Percentiles rank a stretch among this genome's conserved stretches.
Evolutionary conservation across 192 early-diverging fungal species (phyloP).

Genomic region (Coemansia sp.): DNA sequence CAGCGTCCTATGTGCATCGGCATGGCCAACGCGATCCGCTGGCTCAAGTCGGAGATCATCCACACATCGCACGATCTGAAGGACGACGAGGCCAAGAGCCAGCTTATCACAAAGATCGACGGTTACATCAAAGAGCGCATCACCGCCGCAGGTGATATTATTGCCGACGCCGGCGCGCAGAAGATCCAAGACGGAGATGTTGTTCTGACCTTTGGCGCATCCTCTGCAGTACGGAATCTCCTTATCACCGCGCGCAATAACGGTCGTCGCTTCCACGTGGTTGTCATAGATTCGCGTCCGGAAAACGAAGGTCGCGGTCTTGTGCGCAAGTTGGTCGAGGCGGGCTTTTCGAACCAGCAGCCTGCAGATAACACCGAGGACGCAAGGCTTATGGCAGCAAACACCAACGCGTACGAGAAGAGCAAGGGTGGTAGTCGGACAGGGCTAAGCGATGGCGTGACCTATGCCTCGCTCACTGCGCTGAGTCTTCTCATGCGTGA

Average conservation of each 20-base stretch:
- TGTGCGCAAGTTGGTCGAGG: conserved; percentile 36
- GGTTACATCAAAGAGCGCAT: conserved; percentile 93
- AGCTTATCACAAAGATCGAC: conserved; percentile 72
- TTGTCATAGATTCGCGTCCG: conserved; percentile 88
- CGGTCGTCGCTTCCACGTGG: conserved; percentile 83
- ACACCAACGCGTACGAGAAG: conserved; percentile 6
- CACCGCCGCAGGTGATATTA: conserved; percentile 72
- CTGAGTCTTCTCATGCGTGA: conserved; percentile 75
- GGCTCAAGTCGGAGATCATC: conserved; percentile 83
- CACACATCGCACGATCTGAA: conserved; percentile 73
- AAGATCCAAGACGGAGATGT: conserved; percentile 94
- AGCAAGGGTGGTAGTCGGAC: conserved; percentile 20
- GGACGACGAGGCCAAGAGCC: conserved; percentile 77
- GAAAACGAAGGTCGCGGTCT: conserved; percentile 75
- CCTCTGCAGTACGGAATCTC: conserved; percentile 80
- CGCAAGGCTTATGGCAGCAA: neutral
- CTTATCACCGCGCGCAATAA: conserved; percentile 71
- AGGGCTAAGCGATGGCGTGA: conserved; percentile 22
- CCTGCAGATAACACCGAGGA: conserved; percentile 56
- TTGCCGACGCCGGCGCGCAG: conserved; percentile 75
- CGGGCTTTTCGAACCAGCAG: conserved; percentile 57
- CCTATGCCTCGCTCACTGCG: conserved; percentile 48
- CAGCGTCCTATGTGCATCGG: conserved; percentile 85
- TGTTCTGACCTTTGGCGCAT: conserved; percentile 89
- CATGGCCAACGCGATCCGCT: conserved; percentile 91